Percentiles rank a stretch among this genome's conserved stretches.
Evolutionary conservation across 768 basidiomycete species (phyloP).

Genomic region (Termitomyces sp.): DNA sequence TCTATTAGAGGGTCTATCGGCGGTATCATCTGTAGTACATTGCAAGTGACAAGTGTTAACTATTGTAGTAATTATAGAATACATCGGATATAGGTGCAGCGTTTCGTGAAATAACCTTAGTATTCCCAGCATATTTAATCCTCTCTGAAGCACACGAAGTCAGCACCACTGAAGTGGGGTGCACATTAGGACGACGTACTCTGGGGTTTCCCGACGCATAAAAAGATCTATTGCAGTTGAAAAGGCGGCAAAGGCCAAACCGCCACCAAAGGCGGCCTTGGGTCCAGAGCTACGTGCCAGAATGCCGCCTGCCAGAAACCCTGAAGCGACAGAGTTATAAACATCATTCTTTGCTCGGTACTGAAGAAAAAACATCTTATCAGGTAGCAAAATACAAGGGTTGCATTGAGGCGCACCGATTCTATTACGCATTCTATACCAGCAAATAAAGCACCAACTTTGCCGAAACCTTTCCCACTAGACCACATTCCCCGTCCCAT

Average conservation of each 20-base stretch:
- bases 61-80: slow-evolving; percentile 13
- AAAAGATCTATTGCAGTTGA: slow-evolving; percentile 85
- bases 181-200: slow-evolving; percentile 40
- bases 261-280: slow-evolving; percentile 82
- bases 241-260: slow-evolving; percentile 88
- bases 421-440: slow-evolving; percentile 95
- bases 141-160: slow-evolving; percentile 23
- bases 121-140: slow-evolving; percentile 39
- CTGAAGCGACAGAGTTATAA: slow-evolving; percentile 82
- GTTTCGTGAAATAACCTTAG: slow-evolving; percentile 21
- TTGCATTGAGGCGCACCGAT: slow-evolving; percentile 52
- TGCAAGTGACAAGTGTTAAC: not conserved
- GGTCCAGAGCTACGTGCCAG: slow-evolving; percentile 86
- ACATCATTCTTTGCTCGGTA: slow-evolving; percentile 97
- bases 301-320: slow-evolving; percentile 84
- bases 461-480: slow-evolving; percentile 87
- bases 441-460: slow-evolving; percentile 91
- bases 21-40: not conserved
- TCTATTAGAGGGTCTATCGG: not conserved
- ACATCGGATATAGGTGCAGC: slow-evolving; percentile 15
- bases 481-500: slow-evolving; percentile 93
- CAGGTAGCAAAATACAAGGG: not conserved
- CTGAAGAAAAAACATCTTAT: slow-evolving; percentile 31
- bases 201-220: slow-evolving; percentile 71
- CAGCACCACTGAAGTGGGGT: not conserved